Conservation (phyloP, 345 rosid species). For the Toxicodendron radicans region DNA sequence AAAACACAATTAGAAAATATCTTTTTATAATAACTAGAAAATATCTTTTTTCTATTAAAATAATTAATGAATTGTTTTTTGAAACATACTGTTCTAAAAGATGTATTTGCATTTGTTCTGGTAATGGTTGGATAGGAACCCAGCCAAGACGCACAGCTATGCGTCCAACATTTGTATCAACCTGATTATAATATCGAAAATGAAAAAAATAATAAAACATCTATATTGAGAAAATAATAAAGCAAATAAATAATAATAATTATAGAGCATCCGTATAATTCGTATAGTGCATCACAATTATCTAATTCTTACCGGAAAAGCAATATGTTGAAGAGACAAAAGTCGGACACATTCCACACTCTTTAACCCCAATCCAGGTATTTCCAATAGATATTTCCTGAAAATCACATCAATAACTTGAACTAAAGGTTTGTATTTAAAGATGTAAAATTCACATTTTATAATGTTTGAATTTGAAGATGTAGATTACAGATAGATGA, state of each 20-base stretch:
- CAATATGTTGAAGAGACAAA: conserved; percentile 50
- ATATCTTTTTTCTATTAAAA: too few relatives aligned
- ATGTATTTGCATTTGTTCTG: conserved; percentile 56
- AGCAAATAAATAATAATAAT: neutral
- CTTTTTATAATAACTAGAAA: too few relatives aligned
- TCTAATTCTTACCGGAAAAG: conserved; percentile 57
- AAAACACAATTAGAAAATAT: too few relatives aligned
- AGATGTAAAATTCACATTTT: too few relatives aligned
- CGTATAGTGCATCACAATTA: neutral
- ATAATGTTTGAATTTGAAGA: too few relatives aligned
- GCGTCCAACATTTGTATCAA: conserved; percentile 73
- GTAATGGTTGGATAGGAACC: conserved; percentile 70
- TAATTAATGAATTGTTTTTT: too few relatives aligned
- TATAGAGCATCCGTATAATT: too few relatives aligned
- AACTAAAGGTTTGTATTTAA: neutral
- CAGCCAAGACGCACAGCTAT: conserved; percentile 75
- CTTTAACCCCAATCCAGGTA: conserved; percentile 64
- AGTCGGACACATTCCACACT: conserved; percentile 73
- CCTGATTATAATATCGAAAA: conserved; percentile 30
- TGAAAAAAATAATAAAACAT: neutral
- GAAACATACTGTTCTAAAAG: conserved; percentile 44
- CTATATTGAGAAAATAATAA: neutral
- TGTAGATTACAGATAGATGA: too few relatives aligned
- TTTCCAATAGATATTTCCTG: conserved; percentile 53
- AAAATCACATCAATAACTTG: neutral